Percentiles rank a stretch among this genome's conserved stretches.
These are phyloP conservation scores for Candida anglica DNA, from an alignment of 805 yeast species.

Conservation along the genomic window DNA sequence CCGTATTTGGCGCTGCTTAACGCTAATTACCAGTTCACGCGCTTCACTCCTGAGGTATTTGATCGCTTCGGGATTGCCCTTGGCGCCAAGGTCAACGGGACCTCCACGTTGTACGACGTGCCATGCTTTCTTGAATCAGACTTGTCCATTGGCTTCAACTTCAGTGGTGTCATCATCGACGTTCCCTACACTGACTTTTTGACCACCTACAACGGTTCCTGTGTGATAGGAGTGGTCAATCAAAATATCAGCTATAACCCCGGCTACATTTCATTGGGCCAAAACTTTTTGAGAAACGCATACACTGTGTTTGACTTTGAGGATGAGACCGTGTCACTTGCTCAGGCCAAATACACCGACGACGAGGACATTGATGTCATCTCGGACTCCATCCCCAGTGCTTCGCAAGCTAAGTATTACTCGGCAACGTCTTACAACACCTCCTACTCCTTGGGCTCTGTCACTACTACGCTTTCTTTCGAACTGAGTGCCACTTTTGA, in stretches of 20 bases:
- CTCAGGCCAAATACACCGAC: constrained; percentile 8
- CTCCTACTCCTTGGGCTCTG: constrained; percentile 1
- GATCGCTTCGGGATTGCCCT: constrained; percentile 30
- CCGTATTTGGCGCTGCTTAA: too few species aligned
- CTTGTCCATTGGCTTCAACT: constrained; percentile 12
- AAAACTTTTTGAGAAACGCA: constrained; percentile 13
- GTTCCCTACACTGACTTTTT: constrained; percentile 9
- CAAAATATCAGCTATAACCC: constrained; percentile 8
- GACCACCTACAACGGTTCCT: not conserved
- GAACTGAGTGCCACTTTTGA: too few species aligned
- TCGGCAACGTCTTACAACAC: constrained; percentile 27
- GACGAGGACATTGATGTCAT: constrained; percentile 26
- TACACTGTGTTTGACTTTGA: constrained; percentile 13
- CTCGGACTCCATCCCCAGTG: constrained; percentile 46
- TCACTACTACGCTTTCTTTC: too few species aligned
- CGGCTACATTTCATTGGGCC: constrained; percentile 11
- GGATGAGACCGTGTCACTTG: constrained; percentile 10
- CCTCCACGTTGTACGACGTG: constrained; percentile 43
- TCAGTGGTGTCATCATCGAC: constrained; percentile 12
- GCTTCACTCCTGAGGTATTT: constrained; percentile 34
- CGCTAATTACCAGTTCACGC: constrained; percentile 38
- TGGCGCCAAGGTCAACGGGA: constrained; percentile 38
- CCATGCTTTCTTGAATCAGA: constrained; percentile 31
- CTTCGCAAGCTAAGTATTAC: constrained; percentile 43
- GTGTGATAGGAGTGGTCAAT: not conserved